Percentiles rank a stretch among this genome's conserved stretches.
Conservation (phyloP, 1,284 basidiomycete species). For the Moniliophthora roreri region DNA sequence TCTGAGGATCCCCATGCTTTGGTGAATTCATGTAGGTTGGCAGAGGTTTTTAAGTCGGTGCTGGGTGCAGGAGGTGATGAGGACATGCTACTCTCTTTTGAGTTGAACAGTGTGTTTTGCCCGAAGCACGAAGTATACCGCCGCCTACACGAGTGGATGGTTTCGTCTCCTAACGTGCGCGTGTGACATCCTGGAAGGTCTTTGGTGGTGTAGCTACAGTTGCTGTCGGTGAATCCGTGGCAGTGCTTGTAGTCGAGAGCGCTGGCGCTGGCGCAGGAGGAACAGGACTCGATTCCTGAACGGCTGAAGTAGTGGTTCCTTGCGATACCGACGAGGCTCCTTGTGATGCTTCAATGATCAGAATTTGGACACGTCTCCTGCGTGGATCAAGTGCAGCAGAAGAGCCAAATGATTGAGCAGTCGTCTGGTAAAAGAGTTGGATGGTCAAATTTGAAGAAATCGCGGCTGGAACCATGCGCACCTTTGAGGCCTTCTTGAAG, state of each 20-base stretch:
- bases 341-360: constrained; percentile 48
- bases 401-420: no score
- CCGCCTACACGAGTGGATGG: constrained; percentile 50
- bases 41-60: constrained; percentile 12
- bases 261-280: no score
- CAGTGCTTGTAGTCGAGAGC: not conserved
- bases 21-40: constrained; percentile 14
- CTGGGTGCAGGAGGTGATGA: constrained; percentile 4
- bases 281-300: not conserved
- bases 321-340: not conserved
- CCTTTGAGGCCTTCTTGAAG: constrained; percentile 31
- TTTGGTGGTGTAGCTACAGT: constrained; percentile 13
- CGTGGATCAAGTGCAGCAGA: constrained; percentile 23
- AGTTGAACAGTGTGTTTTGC: constrained; percentile 47
- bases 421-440: constrained; percentile 5
- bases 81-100: not conserved
- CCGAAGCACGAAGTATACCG: constrained; percentile 58
- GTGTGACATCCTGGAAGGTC: constrained; percentile 53
- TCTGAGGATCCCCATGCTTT: not conserved
- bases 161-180: constrained; percentile 38
- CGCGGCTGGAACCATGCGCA: not conserved
- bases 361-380: constrained; percentile 69
- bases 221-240: constrained; percentile 10
- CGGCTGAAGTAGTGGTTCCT: not conserved
- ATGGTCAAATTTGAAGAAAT: constrained; percentile 8